Conservation (phyloP, 352 stramenopile genomes). For the Chloridella minuta region DNA sequence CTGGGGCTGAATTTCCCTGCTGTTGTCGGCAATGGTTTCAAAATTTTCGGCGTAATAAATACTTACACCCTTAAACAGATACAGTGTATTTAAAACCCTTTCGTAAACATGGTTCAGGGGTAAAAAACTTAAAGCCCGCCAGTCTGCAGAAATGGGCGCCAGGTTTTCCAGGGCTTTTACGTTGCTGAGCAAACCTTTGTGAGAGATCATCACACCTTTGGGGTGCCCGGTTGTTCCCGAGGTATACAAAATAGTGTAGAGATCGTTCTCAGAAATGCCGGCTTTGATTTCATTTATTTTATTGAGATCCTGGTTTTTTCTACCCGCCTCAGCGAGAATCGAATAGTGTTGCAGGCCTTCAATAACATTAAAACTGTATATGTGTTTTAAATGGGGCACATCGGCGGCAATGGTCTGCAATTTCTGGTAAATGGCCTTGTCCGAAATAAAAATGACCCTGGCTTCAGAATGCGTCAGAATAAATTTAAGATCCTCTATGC, state of each 20-base stretch:
- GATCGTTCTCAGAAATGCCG: not conserved
- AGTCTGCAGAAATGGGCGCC: not conserved
- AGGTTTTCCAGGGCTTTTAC: not conserved
- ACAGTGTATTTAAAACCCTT: not conserved
- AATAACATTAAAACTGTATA: not conserved
- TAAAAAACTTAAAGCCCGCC: not conserved
- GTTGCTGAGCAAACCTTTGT: not conserved
- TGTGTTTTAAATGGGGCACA: not conserved
- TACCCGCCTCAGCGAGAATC: not conserved
- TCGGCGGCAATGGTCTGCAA: not conserved
- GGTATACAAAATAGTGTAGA: slow-evolving; percentile 1
- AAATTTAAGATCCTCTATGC: not conserved
- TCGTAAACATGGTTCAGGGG: slow-evolving; percentile 4
- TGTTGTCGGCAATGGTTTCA: not conserved
- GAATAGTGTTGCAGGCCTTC: not conserved
- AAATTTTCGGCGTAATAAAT: slow-evolving; percentile 13
- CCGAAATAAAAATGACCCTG: not conserved
- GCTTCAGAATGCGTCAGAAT: not conserved
- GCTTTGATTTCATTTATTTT: not conserved
- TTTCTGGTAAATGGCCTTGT: not conserved
- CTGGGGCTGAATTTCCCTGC: not conserved
- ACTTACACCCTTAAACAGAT: not conserved
- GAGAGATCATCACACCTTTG: slow-evolving; percentile 13
- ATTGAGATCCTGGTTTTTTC: not conserved
- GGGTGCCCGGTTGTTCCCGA: slow-evolving; percentile 2